phyloP scores from a whole-genome alignment of 2,329 filamentous ascomycete species.

The Fusarium nelsonii region DNA sequence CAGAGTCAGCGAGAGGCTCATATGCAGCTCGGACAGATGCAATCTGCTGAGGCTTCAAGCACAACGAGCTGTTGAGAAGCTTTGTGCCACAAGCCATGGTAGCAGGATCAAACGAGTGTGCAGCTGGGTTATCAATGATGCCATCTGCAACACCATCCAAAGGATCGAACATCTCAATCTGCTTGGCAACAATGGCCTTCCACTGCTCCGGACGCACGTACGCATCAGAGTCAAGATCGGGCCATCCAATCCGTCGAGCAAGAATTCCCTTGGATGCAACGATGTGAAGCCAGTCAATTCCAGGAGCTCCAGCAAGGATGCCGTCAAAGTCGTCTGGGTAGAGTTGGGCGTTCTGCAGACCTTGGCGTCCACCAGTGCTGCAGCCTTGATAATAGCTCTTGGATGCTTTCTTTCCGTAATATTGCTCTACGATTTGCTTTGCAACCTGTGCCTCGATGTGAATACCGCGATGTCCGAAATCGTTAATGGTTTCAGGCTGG shows the following conservation, averaged over 20 bases:
- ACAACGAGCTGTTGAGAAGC: background rate
- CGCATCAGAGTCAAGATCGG: background rate
- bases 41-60: slow-evolving; percentile 2
- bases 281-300: slow-evolving; percentile 16
- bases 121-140: slow-evolving; percentile 6
- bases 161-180: slow-evolving; percentile 16
- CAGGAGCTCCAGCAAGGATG: slow-evolving; percentile 10
- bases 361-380: slow-evolving; percentile 10
- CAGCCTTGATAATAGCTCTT: slow-evolving; percentile 20
- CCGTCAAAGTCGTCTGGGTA: slow-evolving; percentile 21
- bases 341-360: slow-evolving; percentile 12
- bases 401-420: background rate
- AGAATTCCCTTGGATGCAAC: slow-evolving; percentile 18
- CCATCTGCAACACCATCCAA: slow-evolving; percentile 16
- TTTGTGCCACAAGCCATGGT: slow-evolving; percentile 8
- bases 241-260: slow-evolving; percentile 4
- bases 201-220: slow-evolving; percentile 22
- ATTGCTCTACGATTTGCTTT: slow-evolving; percentile 12
- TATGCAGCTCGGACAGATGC: slow-evolving; percentile 9
- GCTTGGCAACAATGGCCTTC: slow-evolving; percentile 3
- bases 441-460: slow-evolving; percentile 5
- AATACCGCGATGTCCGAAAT: slow-evolving; percentile 15
- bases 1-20: slow-evolving; percentile 3
- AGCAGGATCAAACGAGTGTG: background rate
- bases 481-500: slow-evolving; percentile 7